Percentiles rank a stretch among this genome's conserved stretches.
These are phyloP conservation scores for Pythium rishiriense DNA, from an alignment of 352 stramenopile genomes.

Conservation along the genomic window DNA sequence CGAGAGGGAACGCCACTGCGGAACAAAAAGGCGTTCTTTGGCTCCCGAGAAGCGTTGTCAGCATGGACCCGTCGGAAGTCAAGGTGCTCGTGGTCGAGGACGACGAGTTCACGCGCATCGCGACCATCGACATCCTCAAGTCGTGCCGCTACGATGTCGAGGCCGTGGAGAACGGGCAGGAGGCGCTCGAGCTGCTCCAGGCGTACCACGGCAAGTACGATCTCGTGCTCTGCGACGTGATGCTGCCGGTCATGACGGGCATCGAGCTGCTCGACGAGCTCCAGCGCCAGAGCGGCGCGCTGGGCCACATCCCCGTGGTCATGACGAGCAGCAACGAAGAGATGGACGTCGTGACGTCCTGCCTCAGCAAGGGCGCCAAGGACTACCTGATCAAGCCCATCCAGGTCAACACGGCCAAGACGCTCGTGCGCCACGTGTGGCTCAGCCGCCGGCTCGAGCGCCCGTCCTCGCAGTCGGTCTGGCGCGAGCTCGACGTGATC, in stretches of 20 bases:
- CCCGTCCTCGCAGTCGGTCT: conserved; percentile 71
- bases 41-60: background rate
- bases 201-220: conserved; percentile 79
- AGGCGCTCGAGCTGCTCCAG: conserved; percentile 73
- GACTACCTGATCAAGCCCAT: conserved; percentile 92
- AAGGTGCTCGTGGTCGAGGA: conserved; percentile 89
- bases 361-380: conserved; percentile 86
- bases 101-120: conserved; percentile 89
- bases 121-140: conserved; percentile 88
- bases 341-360: conserved; percentile 89
- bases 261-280: conserved; percentile 87
- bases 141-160: conserved; percentile 84
- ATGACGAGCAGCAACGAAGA: conserved; percentile 91
- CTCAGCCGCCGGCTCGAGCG: conserved; percentile 70
- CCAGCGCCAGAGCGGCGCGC: conserved; percentile 55
- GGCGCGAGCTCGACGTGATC: conserved; percentile 84
- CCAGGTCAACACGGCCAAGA: conserved; percentile 89
- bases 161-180: conserved; percentile 80
- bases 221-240: conserved; percentile 89
- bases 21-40: background rate
- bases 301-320: conserved; percentile 87
- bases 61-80: conserved; percentile 87
- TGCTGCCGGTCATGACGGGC: conserved; percentile 88
- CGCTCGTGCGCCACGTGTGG: conserved; percentile 87
- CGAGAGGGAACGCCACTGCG: background rate